These are phyloP conservation scores for Microdochium nivale DNA, from an alignment of 2,329 filamentous ascomycete genomes.

Conservation along the genomic window DNA sequence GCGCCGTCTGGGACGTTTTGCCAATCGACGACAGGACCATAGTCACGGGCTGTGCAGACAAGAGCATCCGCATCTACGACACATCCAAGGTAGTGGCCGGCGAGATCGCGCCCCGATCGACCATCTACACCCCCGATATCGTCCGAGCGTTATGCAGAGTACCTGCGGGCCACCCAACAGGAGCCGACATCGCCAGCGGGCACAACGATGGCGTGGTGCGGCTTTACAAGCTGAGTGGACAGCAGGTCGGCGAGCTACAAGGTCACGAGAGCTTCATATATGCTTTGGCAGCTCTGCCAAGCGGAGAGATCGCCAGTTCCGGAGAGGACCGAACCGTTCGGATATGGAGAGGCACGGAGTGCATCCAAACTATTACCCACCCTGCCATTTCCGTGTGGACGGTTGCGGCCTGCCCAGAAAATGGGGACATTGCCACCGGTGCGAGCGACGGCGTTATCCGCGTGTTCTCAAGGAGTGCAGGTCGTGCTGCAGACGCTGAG, in stretches of 20 bases:
- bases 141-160: constrained; percentile 83
- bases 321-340: constrained; percentile 92
- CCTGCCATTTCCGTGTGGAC: constrained; percentile 95
- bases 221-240: constrained; percentile 75
- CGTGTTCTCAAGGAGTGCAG: constrained; percentile 67
- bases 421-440: constrained; percentile 87
- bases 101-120: constrained; percentile 41
- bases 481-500: constrained; percentile 61
- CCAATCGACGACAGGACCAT: constrained; percentile 72
- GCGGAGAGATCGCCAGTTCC: constrained; percentile 81
- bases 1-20: constrained; percentile 80
- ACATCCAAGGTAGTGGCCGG: constrained; percentile 51
- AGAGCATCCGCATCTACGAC: constrained; percentile 77
- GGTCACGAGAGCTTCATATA: constrained; percentile 97
- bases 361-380: constrained; percentile 92
- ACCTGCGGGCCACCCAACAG: constrained; percentile 65
- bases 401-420: constrained; percentile 73
- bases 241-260: constrained; percentile 65
- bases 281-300: constrained; percentile 65
- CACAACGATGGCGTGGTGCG: constrained; percentile 87
- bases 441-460: constrained; percentile 82
- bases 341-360: constrained; percentile 76
- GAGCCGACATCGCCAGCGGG: constrained; percentile 88
- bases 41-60: constrained; percentile 88
- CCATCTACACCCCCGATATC: constrained; percentile 64